Base-by-base conservation (phyloP, 1,284 basidiomycete species). In the Trametes versicolor region DNA sequence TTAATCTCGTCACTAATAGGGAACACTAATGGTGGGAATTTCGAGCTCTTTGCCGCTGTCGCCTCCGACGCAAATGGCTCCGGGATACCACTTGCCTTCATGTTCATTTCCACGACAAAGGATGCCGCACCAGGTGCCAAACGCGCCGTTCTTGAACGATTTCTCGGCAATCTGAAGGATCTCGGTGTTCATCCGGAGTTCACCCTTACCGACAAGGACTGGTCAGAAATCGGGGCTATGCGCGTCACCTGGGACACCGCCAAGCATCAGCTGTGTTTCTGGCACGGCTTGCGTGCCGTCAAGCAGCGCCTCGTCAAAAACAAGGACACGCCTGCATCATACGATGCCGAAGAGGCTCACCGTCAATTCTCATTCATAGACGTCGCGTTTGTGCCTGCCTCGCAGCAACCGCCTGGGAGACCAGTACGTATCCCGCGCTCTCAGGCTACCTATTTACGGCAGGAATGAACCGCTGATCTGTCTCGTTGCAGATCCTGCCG, bases 171-270 rank as follows among this genome's bases (percentile, higher is more conserved):
- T 4, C 59, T 71, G 19, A 68, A 60, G 25, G 48, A 53, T 17
- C 57, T 47, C 29, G 62, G 65, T 12, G 57, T 70, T 1, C n/a
- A 64, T 29, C 63, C 63, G 3, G 62, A 71, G 39, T 68, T 58
- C 43, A 68, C 61, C 15, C 55, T 72, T 1, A 47, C 63, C 0
- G 70, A 67, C 64, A 71, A 72, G 47, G 70, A 70, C 43, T 69
- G 65, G 67, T 68, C 70, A 1, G 67, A 70, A n/a, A 72, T 72
- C 49, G 66, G 69, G 41, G 70, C 69, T 0, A 67, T 70, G 65
- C 50, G 41, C 4, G 54, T 50, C 4, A 41, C 55, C 4, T 72
- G 65, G 65, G 59, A 64, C 0, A 21, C 49, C 2, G 58, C 63
- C 8, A 71, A 71, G 48, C 68, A 67, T 32, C 66, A 68, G 36